These are phyloP conservation scores for Amphicarpaea edgeworthii DNA, from an alignment of 306 rosid species.

Conservation along the genomic window DNA sequence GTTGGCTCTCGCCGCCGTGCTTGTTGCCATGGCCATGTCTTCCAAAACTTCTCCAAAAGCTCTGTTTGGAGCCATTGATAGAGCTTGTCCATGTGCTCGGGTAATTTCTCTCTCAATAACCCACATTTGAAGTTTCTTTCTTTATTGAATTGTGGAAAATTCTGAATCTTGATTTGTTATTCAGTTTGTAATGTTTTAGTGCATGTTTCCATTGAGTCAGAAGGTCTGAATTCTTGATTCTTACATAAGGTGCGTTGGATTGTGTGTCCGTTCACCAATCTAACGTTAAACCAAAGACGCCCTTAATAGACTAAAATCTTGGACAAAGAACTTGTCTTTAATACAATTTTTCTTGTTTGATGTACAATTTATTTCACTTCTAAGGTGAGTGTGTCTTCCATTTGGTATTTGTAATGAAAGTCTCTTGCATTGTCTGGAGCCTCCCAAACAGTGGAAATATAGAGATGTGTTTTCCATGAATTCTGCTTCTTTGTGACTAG, in stretches of 20 bases:
- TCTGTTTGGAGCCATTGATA: slow-evolving; percentile 58
- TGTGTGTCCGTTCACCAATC: too few species aligned
- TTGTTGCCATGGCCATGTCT: slow-evolving; percentile 71
- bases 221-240: too few species aligned
- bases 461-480: not conserved
- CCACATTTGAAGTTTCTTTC: not conserved
- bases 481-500: not conserved
- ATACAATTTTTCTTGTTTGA: not conserved
- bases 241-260: too few species aligned
- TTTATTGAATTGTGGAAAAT: too few species aligned
- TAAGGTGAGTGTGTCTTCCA: too few species aligned
- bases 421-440: not conserved
- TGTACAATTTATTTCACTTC: not conserved
- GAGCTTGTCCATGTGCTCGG: slow-evolving; percentile 74
- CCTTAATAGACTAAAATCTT: not conserved
- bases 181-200: not conserved
- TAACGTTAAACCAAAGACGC: too few species aligned
- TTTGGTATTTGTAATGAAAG: slow-evolving; percentile 7
- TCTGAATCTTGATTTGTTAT: too few species aligned
- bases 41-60: slow-evolving; percentile 53
- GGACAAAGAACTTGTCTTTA: not conserved
- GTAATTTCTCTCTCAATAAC: slow-evolving; percentile 46
- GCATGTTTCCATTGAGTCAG: too few species aligned
- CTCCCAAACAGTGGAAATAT: not conserved
- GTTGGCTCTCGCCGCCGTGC: slow-evolving; percentile 61